Percentiles rank a stretch among this genome's conserved stretches.
Conservation (phyloP, 2,329 filamentous ascomycete species). For the Calonectria leucothoes region DNA sequence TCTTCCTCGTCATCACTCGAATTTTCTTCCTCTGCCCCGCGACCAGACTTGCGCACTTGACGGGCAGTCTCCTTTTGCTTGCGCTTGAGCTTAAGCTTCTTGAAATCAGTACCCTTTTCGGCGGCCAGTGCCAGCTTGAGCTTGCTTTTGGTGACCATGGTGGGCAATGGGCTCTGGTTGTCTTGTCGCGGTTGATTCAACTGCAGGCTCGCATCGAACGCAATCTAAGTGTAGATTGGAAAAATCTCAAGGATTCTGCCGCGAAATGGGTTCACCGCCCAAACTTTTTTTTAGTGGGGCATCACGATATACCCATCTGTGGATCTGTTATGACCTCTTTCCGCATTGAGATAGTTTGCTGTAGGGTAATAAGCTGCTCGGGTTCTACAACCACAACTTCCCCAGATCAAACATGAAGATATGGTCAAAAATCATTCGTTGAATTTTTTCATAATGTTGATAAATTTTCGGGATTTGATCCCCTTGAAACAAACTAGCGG, state of each 20-base stretch:
- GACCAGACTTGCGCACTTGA: constrained; percentile 46
- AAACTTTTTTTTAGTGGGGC: constrained; percentile 42
- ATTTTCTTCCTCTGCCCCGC: constrained; percentile 41
- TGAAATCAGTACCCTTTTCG: constrained; percentile 65
- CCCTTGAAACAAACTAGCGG: not conserved
- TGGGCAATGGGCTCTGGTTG: constrained; percentile 25
- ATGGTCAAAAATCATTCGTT: not conserved
- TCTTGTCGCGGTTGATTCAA: constrained; percentile 11
- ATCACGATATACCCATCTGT: not conserved
- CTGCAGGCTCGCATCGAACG: constrained; percentile 15
- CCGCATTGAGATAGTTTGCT: not conserved
- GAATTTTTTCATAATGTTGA: not conserved
- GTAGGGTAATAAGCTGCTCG: not conserved
- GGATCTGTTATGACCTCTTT: not conserved
- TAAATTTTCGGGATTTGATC: not conserved
- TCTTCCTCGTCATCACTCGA: constrained; percentile 40
- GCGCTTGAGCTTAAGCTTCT: constrained; percentile 63
- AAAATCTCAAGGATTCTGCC: constrained; percentile 48
- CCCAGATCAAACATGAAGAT: not conserved
- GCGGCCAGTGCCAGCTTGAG: constrained; percentile 66
- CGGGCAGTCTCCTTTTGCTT: constrained; percentile 58
- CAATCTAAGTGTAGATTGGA: constrained; percentile 35
- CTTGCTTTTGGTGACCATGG: constrained; percentile 59
- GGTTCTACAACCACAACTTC: not conserved
- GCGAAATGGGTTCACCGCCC: constrained; percentile 39